Conservation (phyloP, 805 yeast species). For the Metschnikowia kofuensis region DNA sequence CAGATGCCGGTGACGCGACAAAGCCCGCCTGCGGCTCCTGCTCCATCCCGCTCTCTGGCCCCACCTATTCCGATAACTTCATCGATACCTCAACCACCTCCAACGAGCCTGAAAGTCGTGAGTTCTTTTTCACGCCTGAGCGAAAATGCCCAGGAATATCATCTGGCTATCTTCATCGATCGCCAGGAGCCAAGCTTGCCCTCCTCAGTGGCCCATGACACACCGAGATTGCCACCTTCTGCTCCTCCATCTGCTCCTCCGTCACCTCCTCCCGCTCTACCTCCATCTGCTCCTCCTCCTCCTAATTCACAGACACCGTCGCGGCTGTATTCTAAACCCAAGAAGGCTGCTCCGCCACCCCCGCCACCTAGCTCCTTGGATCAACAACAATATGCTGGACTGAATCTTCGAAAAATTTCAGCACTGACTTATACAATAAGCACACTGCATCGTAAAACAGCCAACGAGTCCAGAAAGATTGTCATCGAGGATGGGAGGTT, state of each 20-base stretch:
- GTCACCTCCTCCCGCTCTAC: too few species aligned
- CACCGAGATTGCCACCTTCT: conserved; percentile 7
- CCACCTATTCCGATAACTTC: conserved; percentile 12
- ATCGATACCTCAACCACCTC: conserved; percentile 5
- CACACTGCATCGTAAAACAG: conserved; percentile 26
- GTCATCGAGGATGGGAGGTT: conserved; percentile 69
- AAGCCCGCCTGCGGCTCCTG: conserved; percentile 20
- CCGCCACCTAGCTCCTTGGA: conserved; percentile 29
- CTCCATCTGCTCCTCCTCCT: conserved; percentile 19
- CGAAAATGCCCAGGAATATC: background rate
- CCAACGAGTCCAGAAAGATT: conserved; percentile 24
- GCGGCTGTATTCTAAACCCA: conserved; percentile 9
- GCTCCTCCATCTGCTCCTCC: conserved; percentile 21
- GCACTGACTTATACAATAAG: conserved; percentile 65
- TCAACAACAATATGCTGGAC: conserved; percentile 46
- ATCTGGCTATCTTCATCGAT: background rate
- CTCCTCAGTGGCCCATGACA: conserved; percentile 1
- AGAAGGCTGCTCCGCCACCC: conserved; percentile 28
- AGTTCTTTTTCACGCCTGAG: conserved; percentile 5
- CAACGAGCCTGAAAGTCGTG: conserved; percentile 1
- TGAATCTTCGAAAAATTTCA: conserved; percentile 56
- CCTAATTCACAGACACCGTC: background rate
- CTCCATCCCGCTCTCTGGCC: conserved; percentile 21
- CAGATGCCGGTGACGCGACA: conserved; percentile 24
- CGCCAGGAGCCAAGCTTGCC: background rate